These are phyloP conservation scores for Eudorina sp. DNA, from an alignment of 139 green algal species.

Conservation along the genomic window DNA sequence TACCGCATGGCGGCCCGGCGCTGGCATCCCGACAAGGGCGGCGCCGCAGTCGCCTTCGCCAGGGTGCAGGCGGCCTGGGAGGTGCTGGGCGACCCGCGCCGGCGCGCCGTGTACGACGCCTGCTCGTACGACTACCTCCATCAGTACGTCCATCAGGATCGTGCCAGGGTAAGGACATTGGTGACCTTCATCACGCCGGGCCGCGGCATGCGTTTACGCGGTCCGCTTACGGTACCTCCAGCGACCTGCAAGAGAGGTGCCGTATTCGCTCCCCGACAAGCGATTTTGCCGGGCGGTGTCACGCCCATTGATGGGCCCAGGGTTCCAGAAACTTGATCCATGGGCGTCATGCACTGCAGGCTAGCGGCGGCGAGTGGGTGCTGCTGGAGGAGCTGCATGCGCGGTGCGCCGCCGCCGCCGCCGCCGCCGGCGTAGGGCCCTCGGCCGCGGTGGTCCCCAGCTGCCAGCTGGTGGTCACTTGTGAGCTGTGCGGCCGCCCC, in stretches of 20 bases:
- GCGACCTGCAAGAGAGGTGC: no score
- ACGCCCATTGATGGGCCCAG: no score
- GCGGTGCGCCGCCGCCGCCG: slow-evolving; percentile 49
- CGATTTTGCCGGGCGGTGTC: no score
- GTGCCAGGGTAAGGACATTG: neutral
- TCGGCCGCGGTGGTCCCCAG: slow-evolving; percentile 54
- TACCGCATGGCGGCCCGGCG: slow-evolving; percentile 41
- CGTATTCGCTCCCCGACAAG: no score
- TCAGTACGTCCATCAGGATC: slow-evolving; percentile 52
- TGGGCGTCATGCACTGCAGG: no score
- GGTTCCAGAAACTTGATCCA: no score
- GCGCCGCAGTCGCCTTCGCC: slow-evolving; percentile 52
- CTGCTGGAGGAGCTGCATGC: slow-evolving; percentile 83
- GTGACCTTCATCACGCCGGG: neutral
- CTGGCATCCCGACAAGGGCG: slow-evolving; percentile 72
- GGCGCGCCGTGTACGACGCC: slow-evolving; percentile 76
- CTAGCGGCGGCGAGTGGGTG: slow-evolving; percentile 78
- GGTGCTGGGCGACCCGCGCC: slow-evolving; percentile 69
- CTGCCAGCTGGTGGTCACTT: slow-evolving; percentile 87
- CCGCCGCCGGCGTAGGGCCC: no score
- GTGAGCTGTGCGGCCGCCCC: slow-evolving; percentile 87
- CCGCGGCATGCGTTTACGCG: no score
- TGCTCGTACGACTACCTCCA: slow-evolving; percentile 77
- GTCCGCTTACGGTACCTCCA: no score
- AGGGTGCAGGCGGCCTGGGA: slow-evolving; percentile 61